Evolutionary conservation across 208 protist species (phyloP), one percentile per base, ranked within the genome.

Genomic region (Sergeia podlipaevii): DNA sequence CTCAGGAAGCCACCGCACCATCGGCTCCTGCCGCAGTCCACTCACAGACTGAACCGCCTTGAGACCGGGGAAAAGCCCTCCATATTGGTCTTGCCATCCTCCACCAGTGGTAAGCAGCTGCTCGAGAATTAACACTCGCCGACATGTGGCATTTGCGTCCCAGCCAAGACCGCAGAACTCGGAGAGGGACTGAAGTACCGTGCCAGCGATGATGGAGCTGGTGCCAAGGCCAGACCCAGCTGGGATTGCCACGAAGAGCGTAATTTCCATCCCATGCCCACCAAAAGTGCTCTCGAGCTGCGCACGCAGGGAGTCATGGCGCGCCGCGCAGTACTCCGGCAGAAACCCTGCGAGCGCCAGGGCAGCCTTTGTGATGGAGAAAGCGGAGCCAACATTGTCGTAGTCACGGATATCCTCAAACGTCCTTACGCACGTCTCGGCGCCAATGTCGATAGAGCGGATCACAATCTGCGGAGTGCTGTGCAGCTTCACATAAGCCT

Each of bases 11-110:
- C 70, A 76, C 3, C 65, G 65, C 62, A 74, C 78, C 33, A 42
- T 62, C 1, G 70, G 65, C 30, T 49, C 18, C 41, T 66, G 73
- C n/a, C 47, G 46, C 43, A 80, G 37, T 3, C 63, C 65, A 11
- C 74, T 36, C n/a, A 8, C 13, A 2, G 66, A 70, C 32, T 71
- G 71, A 10, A 79, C 48, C 2, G 74, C 50, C 65, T 86, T 85
- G 36, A 90, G 17, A 6, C 72, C 67, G 2, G 56, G 55, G 37
- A 66, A 77, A 27, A 90, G 53, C 1, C 71, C 74, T 23, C 77
- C 77, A 70, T 75, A 80, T 58, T 77, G 77, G 52, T 86, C 82
- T 50, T 87, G 73, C 78, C 77, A 87, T 17, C 75, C 82, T 13
- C 82, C 78, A 17, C 78, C 78, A 1, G 75, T 80, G 17, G 75